These are phyloP conservation scores for Pyrenophora tritici-repentis DNA, from an alignment of 2,329 filamentous ascomycete species.

Conservation along the genomic window DNA sequence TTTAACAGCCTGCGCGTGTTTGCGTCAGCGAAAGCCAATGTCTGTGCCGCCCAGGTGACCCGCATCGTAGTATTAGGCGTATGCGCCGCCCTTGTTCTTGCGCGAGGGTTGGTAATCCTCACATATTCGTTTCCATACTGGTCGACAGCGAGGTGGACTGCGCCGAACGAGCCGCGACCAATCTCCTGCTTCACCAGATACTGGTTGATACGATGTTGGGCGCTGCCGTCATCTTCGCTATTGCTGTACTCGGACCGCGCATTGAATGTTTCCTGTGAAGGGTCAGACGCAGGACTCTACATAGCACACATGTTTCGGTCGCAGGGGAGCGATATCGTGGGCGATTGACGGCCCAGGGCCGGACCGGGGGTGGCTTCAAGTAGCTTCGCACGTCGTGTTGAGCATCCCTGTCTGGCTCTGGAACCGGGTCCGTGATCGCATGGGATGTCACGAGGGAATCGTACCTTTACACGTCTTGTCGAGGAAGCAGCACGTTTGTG, in stretches of 20 bases:
- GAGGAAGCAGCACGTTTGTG: conserved; percentile 65
- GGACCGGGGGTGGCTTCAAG: background rate
- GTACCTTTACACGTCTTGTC: conserved; percentile 66
- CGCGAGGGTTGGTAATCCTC: conserved; percentile 50
- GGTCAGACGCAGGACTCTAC: background rate
- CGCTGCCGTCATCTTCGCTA: conserved; percentile 78
- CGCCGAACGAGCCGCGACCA: conserved; percentile 92
- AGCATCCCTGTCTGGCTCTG: background rate
- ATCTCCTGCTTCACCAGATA: conserved; percentile 95
- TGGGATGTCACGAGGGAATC: conserved; percentile 1
- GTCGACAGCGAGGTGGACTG: conserved; percentile 87
- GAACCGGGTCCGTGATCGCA: background rate
- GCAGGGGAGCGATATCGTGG: background rate
- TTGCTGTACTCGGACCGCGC: conserved; percentile 85
- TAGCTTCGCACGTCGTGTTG: conserved; percentile 2
- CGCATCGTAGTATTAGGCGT: conserved; percentile 25
- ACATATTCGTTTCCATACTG: conserved; percentile 94
- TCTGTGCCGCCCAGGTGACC: conserved; percentile 24
- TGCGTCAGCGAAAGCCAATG: conserved; percentile 37
- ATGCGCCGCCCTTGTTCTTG: background rate
- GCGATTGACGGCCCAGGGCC: background rate
- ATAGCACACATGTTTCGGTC: background rate
- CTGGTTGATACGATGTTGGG: conserved; percentile 89
- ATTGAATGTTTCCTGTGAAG: conserved; percentile 80
- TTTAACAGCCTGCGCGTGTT: conserved; percentile 75